Evolutionary conservation across 495 filamentous ascomycete species (phyloP), one percentile per base, ranked within the genome.

Genomic region (Saxophila tyrrhenica): DNA sequence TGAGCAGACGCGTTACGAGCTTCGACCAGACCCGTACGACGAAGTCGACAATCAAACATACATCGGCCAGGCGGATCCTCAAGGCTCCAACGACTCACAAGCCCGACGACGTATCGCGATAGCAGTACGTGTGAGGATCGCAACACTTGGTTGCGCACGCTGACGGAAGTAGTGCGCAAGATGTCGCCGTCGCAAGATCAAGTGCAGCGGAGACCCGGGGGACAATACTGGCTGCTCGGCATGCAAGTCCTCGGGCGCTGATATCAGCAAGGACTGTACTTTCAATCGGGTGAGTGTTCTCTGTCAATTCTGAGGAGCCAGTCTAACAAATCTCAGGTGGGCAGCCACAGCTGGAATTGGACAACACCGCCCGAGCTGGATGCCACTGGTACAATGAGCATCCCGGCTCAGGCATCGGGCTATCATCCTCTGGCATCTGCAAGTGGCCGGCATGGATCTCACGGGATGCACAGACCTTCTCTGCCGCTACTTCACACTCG

Each of bases 171-270:
- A 97, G 92, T 98, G 92, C 69, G 79, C 78, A 25, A 81, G 92
- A 56, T 98, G 92, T 65, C 82, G 92, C 48, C 89, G 89, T 67
- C 78, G 92, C 50, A 98, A 98, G 73, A 98, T 98, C 63, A 85
- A 88, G 65, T 98, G 92, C 72, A 95, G 86, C 56, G 92, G 91
- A 29, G 90, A 96, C 66, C 74, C 75, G 3, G 83, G 82, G 23
- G 77, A 86, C 64, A 85, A 83, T 10, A 72, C 73, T 21, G 86
- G 86, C 25, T 98, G 92, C 65, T 69, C 76, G 16, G 94, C 89
- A 68, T 98, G 92, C 72, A 85, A 82, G 58, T 76, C 70, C 56
- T 81, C 89, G 50, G 83, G 84, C 25, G 74, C 75, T 32, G 76
- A 83, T 17, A 44, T 64, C 29, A 50, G 25, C 1, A 71, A 72